These are phyloP conservation scores for Lodderomyces pseudojiufengensis DNA, from an alignment of 1,139 yeast genomes.

Conservation along the genomic window DNA sequence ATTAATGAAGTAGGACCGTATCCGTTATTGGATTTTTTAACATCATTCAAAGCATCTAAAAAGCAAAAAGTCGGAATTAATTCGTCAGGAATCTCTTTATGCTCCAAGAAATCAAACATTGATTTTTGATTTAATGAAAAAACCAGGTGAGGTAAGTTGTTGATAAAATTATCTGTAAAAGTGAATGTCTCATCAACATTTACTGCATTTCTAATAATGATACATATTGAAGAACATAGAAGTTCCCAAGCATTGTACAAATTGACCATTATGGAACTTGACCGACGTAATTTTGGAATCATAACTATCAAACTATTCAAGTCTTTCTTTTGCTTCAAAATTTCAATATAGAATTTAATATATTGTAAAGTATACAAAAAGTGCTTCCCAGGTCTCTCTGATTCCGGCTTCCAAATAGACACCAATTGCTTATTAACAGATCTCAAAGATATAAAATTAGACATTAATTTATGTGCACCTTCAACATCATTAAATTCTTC, in stretches of 20 bases:
- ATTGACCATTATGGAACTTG: slow-evolving; percentile 69
- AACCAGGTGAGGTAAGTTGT: slow-evolving; percentile 42
- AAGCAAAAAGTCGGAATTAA: slow-evolving; percentile 36
- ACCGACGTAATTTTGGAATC: slow-evolving; percentile 68
- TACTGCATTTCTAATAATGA: slow-evolving; percentile 44
- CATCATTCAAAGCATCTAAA: slow-evolving; percentile 55
- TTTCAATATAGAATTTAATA: slow-evolving; percentile 56
- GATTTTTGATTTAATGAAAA: slow-evolving; percentile 41
- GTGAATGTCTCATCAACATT: slow-evolving; percentile 46
- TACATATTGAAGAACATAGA: slow-evolving; percentile 44
- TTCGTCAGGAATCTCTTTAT: slow-evolving; percentile 27
- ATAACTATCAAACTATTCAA: slow-evolving; percentile 56
- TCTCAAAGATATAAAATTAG: slow-evolving; percentile 59
- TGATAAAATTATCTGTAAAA: slow-evolving; percentile 53
- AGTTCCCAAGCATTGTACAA: slow-evolving; percentile 67
- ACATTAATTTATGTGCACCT: slow-evolving; percentile 64
- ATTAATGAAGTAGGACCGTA: slow-evolving; percentile 76
- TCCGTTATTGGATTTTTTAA: slow-evolving; percentile 73
- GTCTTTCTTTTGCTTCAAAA: slow-evolving; percentile 55
- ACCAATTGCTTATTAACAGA: slow-evolving; percentile 69
- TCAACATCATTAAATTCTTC: slow-evolving; percentile 51
- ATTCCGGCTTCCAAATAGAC: slow-evolving; percentile 90
- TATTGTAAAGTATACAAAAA: slow-evolving; percentile 75
- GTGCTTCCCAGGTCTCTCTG: slow-evolving; percentile 91
- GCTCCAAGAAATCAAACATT: slow-evolving; percentile 27